phyloP scores from a whole-genome alignment of 176 grass and related monocot species.

The Puccinellia tenuiflora region DNA sequence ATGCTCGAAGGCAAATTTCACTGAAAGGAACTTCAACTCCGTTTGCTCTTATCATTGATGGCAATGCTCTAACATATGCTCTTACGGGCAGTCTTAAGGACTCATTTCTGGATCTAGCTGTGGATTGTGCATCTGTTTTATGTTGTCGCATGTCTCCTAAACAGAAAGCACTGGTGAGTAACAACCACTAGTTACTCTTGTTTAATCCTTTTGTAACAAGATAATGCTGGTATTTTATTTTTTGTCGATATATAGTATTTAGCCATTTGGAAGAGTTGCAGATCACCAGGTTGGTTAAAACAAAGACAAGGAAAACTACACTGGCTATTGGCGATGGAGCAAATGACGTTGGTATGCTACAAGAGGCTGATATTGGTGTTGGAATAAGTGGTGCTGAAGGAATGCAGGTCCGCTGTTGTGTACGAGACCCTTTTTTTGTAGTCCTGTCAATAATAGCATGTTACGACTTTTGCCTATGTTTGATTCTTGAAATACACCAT shows the following conservation, averaged over 20 bases:
- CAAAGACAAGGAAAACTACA: conserved; percentile 60
- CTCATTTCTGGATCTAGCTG: conserved; percentile 68
- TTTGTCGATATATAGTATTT: conserved; percentile 3
- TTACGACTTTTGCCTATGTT: neutral
- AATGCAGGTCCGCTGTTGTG: conserved; percentile 72
- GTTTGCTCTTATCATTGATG: conserved; percentile 89
- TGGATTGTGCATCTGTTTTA: conserved; percentile 83
- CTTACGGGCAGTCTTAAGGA: conserved; percentile 55
- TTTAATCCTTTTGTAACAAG: conserved; percentile 13
- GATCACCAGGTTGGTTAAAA: conserved; percentile 87
- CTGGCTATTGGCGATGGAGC: conserved; percentile 92
- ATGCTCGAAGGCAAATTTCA: conserved; percentile 40
- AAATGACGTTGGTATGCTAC: conserved; percentile 97
- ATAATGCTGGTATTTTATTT: neutral
- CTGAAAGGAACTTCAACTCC: conserved; percentile 34
- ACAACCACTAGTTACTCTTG: neutral
- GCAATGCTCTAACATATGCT: conserved; percentile 75
- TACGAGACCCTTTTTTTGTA: neutral
- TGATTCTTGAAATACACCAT: neutral
- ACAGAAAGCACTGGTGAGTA: conserved; percentile 90
- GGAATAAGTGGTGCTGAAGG: conserved; percentile 98
- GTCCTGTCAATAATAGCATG: neutral
- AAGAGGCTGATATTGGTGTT: conserved; percentile 93
- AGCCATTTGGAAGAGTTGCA: conserved; percentile 32
- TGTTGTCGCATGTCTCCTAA: conserved; percentile 92